These are phyloP conservation scores for Gypsophila paniculata DNA, from an alignment of 179 eudicot genomes.

Conservation along the genomic window DNA sequence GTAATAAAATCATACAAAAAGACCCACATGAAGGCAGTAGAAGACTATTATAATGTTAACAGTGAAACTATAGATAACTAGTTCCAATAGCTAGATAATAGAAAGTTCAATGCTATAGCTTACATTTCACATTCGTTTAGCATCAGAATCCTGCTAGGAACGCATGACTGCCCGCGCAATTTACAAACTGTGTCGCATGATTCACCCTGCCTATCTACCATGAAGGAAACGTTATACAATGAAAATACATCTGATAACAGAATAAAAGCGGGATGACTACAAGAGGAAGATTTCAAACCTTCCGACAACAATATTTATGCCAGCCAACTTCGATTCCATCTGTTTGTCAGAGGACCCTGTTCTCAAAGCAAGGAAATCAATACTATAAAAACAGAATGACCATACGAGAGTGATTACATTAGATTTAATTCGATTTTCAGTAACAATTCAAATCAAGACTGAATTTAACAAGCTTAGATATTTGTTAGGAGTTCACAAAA, in stretches of 20 bases:
- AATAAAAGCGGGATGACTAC: neutral
- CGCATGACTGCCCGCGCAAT: slow-evolving; percentile 69
- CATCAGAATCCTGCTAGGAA: slow-evolving; percentile 63
- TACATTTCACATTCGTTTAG: slow-evolving; percentile 88
- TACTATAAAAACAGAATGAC: neutral
- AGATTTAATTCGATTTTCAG: neutral
- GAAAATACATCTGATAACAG: neutral
- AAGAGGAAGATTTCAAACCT: slow-evolving; percentile 41
- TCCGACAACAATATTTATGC: slow-evolving; percentile 71
- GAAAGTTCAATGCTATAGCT: slow-evolving; percentile 24
- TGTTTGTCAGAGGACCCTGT: slow-evolving; percentile 54
- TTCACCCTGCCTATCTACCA: slow-evolving; percentile 73
- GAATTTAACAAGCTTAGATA: neutral
- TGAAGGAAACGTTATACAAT: slow-evolving; percentile 19
- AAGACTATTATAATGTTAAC: neutral
- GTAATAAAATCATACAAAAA: slow-evolving; percentile 1
- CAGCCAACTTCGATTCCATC: slow-evolving; percentile 60
- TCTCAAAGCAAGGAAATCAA: slow-evolving; percentile 15
- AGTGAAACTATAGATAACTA: neutral
- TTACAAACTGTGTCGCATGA: slow-evolving; percentile 88
- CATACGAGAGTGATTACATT: neutral
- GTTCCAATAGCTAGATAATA: neutral
- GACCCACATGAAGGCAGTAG: neutral
- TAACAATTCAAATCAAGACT: neutral
- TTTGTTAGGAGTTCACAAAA: neutral